Percentiles rank a stretch among this genome's conserved stretches.
phyloP scores from a whole-genome alignment of 345 rosid genomes.

The Syzygium oleosum region DNA sequence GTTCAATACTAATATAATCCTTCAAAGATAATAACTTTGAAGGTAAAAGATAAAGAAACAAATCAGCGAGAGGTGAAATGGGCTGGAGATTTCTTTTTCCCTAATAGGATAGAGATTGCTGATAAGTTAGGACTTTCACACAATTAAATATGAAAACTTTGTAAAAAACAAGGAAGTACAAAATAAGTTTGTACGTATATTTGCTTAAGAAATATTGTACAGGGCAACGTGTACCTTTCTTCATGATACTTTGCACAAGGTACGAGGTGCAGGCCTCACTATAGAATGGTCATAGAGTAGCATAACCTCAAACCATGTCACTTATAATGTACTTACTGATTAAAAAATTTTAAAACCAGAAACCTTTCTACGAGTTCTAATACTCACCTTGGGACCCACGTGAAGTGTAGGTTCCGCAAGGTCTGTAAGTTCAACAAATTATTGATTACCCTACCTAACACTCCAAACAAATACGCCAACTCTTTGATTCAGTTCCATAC shows the following conservation, averaged over 20 bases:
- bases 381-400: background rate
- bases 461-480: background rate
- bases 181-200: background rate
- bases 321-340: background rate
- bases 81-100: background rate
- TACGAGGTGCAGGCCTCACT: background rate
- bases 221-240: background rate
- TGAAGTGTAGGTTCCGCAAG: background rate
- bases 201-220: background rate
- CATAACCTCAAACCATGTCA: background rate
- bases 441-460: background rate
- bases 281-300: background rate
- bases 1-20: background rate
- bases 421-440: background rate
- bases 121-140: background rate
- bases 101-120: background rate
- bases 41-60: background rate
- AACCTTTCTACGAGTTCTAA: background rate
- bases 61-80: background rate
- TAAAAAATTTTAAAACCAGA: background rate
- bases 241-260: background rate
- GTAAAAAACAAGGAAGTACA: background rate
- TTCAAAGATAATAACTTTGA: background rate
- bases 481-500: background rate
- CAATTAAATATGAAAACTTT: background rate